These are phyloP conservation scores for Cyclotella sp. DNA, from an alignment of 108 stramenopile genomes.

Conservation along the genomic window DNA sequence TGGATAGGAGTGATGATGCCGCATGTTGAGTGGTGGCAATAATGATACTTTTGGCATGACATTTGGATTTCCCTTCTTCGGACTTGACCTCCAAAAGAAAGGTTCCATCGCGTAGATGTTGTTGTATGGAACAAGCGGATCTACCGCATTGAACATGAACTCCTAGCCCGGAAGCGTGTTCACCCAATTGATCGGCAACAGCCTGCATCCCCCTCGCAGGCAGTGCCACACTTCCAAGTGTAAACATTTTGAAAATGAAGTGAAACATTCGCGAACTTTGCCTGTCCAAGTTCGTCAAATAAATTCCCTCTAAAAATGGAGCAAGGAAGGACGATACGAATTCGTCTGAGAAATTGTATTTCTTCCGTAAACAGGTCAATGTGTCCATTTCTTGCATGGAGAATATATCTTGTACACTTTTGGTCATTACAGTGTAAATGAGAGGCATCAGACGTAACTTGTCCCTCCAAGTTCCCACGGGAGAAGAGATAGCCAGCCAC, in stretches of 20 bases:
- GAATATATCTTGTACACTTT: constrained; percentile 74
- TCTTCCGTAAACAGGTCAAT: constrained; percentile 56
- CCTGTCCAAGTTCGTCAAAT: constrained; percentile 68
- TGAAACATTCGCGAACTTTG: constrained; percentile 89
- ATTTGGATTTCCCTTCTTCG: background rate
- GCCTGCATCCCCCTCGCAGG: constrained; percentile 79
- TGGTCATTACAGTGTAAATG: constrained; percentile 62
- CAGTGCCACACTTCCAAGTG: constrained; percentile 72
- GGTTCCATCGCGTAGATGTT: background rate
- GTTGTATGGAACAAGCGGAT: constrained; percentile 39
- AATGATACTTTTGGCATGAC: constrained; percentile 64
- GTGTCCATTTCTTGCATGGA: constrained; percentile 76
- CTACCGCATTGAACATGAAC: constrained; percentile 49
- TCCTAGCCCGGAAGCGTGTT: constrained; percentile 56
- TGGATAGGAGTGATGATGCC: constrained; percentile 61
- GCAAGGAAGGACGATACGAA: constrained; percentile 77
- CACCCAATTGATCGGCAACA: constrained; percentile 69
- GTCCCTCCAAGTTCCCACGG: constrained; percentile 72
- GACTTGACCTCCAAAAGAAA: constrained; percentile 18
- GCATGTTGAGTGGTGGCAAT: constrained; percentile 76
- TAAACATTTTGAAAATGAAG: constrained; percentile 90
- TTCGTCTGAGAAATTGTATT: constrained; percentile 76
- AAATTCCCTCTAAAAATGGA: constrained; percentile 90
- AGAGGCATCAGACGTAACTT: constrained; percentile 71
- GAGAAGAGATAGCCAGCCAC: constrained; percentile 59